Evolutionary conservation across 768 basidiomycete species (phyloP).

Genomic region (Psilocybe sp.): DNA sequence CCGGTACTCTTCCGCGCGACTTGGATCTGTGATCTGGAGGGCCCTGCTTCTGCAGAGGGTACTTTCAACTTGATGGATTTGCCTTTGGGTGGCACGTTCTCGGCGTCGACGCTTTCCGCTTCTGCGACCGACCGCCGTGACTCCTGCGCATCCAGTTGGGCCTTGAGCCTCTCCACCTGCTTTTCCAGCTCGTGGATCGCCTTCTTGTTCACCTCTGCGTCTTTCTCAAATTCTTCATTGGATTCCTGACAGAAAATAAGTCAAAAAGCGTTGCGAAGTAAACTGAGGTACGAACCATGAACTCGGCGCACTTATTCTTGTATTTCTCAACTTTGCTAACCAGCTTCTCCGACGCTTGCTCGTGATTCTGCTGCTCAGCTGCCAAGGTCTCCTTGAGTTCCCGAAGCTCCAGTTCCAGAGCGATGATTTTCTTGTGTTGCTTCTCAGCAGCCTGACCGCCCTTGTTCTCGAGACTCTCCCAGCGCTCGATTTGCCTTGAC

Average conservation of each 20-base stretch:
- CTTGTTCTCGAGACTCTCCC: conserved; percentile 65
- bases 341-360: conserved; percentile 36
- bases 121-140: not conserved
- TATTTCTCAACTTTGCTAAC: conserved; percentile 38
- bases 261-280: not conserved
- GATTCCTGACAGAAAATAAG: conserved; percentile 31
- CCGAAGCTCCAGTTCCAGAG: conserved; percentile 53
- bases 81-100: not conserved
- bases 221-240: conserved; percentile 32
- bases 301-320: conserved; percentile 38
- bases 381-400: conserved; percentile 39
- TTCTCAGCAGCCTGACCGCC: conserved; percentile 58
- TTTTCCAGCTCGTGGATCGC: conserved; percentile 37
- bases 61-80: not conserved
- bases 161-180: conserved; percentile 42
- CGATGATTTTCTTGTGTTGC: conserved; percentile 49
- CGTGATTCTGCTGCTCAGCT: conserved; percentile 31
- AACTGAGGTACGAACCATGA: conserved; percentile 36
- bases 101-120: not conserved
- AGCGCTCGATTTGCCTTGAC: conserved; percentile 63
- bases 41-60: conserved; percentile 4
- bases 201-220: conserved; percentile 31
- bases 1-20: conserved; percentile 17
- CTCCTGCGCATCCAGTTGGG: conserved; percentile 31
- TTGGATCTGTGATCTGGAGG: conserved; percentile 6